Conservation (phyloP, 2,329 filamentous ascomycete genomes). For the Cladosporium sp. region DNA sequence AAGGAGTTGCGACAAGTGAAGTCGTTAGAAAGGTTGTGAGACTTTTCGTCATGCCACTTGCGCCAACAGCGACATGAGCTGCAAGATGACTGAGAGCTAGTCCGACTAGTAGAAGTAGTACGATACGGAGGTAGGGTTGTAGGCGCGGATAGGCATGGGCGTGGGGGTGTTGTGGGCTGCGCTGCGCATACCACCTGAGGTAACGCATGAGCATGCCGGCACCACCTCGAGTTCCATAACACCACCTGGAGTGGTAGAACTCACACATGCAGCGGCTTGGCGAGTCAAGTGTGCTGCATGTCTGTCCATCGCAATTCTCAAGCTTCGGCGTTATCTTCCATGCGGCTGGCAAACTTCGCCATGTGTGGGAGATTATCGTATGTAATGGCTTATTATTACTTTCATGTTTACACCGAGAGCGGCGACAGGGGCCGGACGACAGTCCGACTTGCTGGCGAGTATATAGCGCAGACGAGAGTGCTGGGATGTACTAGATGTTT, state of each 20-base stretch:
- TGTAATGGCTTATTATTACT: no score
- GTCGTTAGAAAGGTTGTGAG: conserved; percentile 7
- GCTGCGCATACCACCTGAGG: background rate
- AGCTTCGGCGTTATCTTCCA: background rate
- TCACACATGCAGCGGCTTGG: background rate
- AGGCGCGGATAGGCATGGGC: background rate
- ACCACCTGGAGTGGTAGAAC: background rate
- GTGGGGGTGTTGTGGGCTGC: conserved; percentile 6
- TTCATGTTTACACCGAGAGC: background rate
- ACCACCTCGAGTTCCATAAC: conserved; percentile 2
- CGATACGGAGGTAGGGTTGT: conserved; percentile 1
- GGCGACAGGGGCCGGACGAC: background rate
- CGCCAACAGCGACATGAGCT: background rate
- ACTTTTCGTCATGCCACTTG: conserved; percentile 5
- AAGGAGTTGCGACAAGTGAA: background rate
- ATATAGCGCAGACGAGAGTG: no score
- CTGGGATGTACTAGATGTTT: no score
- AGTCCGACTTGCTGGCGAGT: no score
- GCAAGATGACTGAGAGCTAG: background rate
- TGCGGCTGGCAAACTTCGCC: conserved; percentile 2
- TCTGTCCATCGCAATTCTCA: background rate
- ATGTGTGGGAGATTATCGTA: background rate
- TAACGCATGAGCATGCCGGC: conserved; percentile 4
- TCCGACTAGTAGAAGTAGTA: no score
- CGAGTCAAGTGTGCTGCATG: background rate